A percentile compares a stretch with the other conserved stretches of the same genome.
These are phyloP conservation scores for Lactifluus piperatus DNA, from an alignment of 768 basidiomycete species.

Conservation along the genomic window DNA sequence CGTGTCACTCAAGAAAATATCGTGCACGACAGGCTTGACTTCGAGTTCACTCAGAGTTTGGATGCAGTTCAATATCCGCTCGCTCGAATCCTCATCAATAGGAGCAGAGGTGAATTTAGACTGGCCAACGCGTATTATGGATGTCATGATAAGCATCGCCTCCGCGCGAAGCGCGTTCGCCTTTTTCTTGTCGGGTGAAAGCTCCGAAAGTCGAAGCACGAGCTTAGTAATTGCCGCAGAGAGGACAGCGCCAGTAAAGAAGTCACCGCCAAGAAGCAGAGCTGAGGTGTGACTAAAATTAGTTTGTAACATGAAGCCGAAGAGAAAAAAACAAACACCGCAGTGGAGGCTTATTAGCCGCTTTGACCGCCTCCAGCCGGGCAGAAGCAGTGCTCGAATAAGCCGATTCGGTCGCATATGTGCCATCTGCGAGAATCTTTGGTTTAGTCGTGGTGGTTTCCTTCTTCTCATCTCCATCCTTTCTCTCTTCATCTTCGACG, in stretches of 20 bases:
- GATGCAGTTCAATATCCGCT: slow-evolving; percentile 94
- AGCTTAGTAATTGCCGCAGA: slow-evolving; percentile 86
- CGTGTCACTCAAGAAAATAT: slow-evolving; percentile 79
- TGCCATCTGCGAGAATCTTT: slow-evolving; percentile 88
- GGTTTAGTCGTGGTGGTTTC: slow-evolving; percentile 45
- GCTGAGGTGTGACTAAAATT: slow-evolving; percentile 33
- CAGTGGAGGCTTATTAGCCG: slow-evolving; percentile 84
- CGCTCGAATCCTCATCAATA: slow-evolving; percentile 98
- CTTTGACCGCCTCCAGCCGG: slow-evolving; percentile 71
- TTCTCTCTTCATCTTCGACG: slow-evolving; percentile 42
- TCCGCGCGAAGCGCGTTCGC: slow-evolving; percentile 80
- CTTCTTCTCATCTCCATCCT: slow-evolving; percentile 43
- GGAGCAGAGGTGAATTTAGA: slow-evolving; percentile 88
- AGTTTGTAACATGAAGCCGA: background rate
- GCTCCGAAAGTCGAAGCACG: slow-evolving; percentile 60
- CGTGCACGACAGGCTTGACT: slow-evolving; percentile 44
- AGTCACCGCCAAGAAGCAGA: slow-evolving; percentile 89
- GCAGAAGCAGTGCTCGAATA: slow-evolving; percentile 58
- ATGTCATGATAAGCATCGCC: slow-evolving; percentile 98
- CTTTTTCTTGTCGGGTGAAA: slow-evolving; percentile 40
- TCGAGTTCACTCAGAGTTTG: slow-evolving; percentile 82
- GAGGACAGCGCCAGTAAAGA: slow-evolving; percentile 92
- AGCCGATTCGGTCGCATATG: slow-evolving; percentile 95
- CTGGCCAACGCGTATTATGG: slow-evolving; percentile 93
- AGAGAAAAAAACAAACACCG: slow-evolving; percentile 42